Evolutionary conservation across 306 rosid species (phyloP).

Genomic region (Aeschynomene evenia): DNA sequence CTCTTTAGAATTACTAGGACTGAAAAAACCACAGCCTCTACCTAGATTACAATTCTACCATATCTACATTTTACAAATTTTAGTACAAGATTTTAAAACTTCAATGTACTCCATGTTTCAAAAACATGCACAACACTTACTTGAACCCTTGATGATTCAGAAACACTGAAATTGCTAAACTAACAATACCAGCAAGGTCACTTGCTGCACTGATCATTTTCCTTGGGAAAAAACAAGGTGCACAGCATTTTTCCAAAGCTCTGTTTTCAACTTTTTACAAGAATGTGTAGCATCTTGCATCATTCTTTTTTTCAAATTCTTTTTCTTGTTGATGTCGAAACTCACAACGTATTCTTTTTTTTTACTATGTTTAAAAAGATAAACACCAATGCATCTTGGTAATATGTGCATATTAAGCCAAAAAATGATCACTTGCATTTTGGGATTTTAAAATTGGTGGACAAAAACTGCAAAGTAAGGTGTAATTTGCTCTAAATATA

Average conservation of each 20-base stretch:
- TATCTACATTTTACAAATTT: not conserved
- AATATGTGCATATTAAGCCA: not conserved
- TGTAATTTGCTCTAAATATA: not conserved
- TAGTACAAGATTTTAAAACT: not conserved
- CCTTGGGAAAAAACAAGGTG: not conserved
- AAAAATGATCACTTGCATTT: not conserved
- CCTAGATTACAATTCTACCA: constrained; percentile 10
- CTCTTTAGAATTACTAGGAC: not conserved
- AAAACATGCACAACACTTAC: not conserved
- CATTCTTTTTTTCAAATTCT: too few relatives aligned
- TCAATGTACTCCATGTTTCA: not conserved
- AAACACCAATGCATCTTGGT: not conserved
- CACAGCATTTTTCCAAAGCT: not conserved
- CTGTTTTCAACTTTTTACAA: not conserved
- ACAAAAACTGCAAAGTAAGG: not conserved
- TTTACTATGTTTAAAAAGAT: not conserved
- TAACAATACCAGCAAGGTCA: not conserved
- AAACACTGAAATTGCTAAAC: not conserved
- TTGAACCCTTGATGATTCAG: constrained; percentile 6
- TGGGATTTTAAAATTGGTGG: not conserved
- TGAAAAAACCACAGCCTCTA: not conserved
- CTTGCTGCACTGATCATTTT: not conserved
- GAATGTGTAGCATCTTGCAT: not conserved
- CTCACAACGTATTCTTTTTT: not conserved
- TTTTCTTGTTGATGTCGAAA: not conserved